These are phyloP conservation scores for Eimeria necatrix DNA, from an alignment of 169 alveolate genomes.

Conservation along the genomic window DNA sequence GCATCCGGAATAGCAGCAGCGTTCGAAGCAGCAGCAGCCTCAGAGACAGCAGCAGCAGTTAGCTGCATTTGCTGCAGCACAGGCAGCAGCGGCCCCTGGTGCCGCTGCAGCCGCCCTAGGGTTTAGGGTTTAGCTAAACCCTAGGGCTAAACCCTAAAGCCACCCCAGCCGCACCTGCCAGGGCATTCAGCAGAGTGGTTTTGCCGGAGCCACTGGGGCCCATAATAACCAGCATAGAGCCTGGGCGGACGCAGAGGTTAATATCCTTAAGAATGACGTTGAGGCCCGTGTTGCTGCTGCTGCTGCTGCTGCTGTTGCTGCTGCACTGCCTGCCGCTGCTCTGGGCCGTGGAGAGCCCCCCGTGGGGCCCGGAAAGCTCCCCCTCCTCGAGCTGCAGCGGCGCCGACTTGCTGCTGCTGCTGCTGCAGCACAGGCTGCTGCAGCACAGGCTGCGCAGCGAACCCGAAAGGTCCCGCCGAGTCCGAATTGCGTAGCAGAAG, in stretches of 20 bases:
- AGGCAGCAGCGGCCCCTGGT: conserved; percentile 13
- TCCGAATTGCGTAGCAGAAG: conserved; percentile 61
- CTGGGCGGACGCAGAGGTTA: conserved; percentile 66
- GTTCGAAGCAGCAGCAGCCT: not conserved
- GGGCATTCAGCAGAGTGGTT: conserved; percentile 93
- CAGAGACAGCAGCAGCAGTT: not conserved
- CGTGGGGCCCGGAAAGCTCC: not conserved
- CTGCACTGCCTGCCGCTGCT: not conserved
- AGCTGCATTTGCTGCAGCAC: not conserved
- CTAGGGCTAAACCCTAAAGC: not conserved
- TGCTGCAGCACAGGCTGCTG: not conserved
- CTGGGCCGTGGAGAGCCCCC: not conserved
- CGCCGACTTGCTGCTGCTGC: not conserved
- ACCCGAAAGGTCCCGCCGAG: not conserved
- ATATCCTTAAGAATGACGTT: conserved; percentile 59
- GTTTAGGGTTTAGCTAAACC: not conserved
- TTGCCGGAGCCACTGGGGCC: conserved; percentile 96
- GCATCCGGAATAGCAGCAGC: conserved; percentile 3
- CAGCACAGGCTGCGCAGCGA: not conserved
- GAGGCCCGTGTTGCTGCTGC: not conserved
- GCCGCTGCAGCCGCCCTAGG: not conserved
- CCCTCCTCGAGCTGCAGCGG: not conserved
- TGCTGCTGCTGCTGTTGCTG: not conserved
- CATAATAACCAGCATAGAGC: conserved; percentile 84
- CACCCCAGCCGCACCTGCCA: conserved; percentile 86